Base-by-base conservation (phyloP, 2,329 filamentous ascomycete genomes). In the Parastagonospora nodorum region DNA sequence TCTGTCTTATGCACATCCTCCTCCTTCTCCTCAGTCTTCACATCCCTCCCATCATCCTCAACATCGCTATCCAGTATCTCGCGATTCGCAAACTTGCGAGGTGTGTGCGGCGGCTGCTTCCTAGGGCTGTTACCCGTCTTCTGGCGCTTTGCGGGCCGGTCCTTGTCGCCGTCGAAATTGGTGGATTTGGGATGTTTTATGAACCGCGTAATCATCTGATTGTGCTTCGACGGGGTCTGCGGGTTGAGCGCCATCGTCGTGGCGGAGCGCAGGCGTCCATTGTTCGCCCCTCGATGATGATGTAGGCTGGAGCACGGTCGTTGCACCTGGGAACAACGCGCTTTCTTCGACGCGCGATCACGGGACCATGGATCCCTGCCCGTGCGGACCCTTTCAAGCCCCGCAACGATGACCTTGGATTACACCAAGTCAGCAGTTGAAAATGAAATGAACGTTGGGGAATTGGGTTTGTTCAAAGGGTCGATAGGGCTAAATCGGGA, bases 1-100 rank as follows among this genome's bases (percentile, higher is more conserved):
- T 88, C 87, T 10, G 88, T 91, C 58, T 81, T 79, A 35, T 74
- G 75, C 9, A 55, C 53, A n/a, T 47, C 39, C 3, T 55, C 51
- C 15, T 58, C 55, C 2, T 72, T 64, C 5, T 36, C n/a, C 6
- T 48, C 38, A 2, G 38, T 38, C 5, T 57, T 58, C 14, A 59
- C 49, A 29, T 67, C 57, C 10, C 72, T 69, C 2, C 69, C 71
- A 14, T 74, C 74, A 4, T 70, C 71, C 40, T 77, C 71, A 5
- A 68, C 67, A 53, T 79, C 68, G 30, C 68, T 75, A 53, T 79
- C 68, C 35, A 72, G 62, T 7, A 76, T 67, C 46, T 77, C 73
- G 51, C 63, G 58, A 45, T 56, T 60, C 16, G 46, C 30, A 8
- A 48, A 49, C 45, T 57, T 67, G 28, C 63, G 64, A 14, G 68